Evolutionary conservation across 495 filamentous ascomycete species (phyloP).

Genomic region (Usnea hakonensis): DNA sequence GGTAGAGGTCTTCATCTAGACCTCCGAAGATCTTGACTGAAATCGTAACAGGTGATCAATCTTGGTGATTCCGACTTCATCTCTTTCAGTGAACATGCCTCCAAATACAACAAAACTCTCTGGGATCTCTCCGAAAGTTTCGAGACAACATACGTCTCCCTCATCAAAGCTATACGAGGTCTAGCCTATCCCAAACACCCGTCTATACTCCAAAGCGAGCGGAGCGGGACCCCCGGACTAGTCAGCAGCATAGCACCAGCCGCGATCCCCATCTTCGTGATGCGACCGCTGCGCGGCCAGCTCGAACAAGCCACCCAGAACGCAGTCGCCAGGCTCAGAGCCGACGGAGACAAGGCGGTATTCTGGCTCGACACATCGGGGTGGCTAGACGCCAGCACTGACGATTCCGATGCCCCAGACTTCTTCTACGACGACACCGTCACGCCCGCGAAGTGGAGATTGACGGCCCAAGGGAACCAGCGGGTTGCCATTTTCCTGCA

Average conservation of each 20-base stretch:
- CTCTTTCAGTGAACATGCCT: constrained; percentile 26
- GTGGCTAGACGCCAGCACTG: constrained; percentile 27
- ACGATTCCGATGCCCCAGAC: constrained; percentile 19
- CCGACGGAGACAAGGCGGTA: constrained; percentile 30
- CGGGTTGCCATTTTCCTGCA: constrained; percentile 36
- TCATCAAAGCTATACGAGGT: constrained; percentile 32
- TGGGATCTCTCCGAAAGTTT: constrained; percentile 30
- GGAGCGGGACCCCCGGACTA: constrained; percentile 6
- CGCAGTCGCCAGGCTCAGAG: constrained; percentile 29
- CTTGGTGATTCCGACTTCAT: constrained; percentile 28
- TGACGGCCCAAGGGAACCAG: constrained; percentile 35
- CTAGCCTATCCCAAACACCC: constrained; percentile 35
- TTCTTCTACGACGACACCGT: constrained; percentile 28
- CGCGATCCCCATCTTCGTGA: constrained; percentile 34
- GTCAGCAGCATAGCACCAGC: constrained; percentile 21
- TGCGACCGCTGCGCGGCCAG: constrained; percentile 35
- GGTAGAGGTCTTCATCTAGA: constrained; percentile 13
- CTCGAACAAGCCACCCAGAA: constrained; percentile 34
- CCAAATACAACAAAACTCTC: constrained; percentile 29
- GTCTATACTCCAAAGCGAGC: constrained; percentile 23
- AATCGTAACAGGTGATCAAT: constrained; percentile 27
- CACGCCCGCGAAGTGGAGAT: constrained; percentile 23
- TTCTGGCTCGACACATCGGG: constrained; percentile 42
- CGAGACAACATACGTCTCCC: constrained; percentile 33
- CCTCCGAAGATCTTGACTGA: neutral